Base-by-base conservation (phyloP, 495 filamentous ascomycete genomes). In the Neurospora sp. region DNA sequence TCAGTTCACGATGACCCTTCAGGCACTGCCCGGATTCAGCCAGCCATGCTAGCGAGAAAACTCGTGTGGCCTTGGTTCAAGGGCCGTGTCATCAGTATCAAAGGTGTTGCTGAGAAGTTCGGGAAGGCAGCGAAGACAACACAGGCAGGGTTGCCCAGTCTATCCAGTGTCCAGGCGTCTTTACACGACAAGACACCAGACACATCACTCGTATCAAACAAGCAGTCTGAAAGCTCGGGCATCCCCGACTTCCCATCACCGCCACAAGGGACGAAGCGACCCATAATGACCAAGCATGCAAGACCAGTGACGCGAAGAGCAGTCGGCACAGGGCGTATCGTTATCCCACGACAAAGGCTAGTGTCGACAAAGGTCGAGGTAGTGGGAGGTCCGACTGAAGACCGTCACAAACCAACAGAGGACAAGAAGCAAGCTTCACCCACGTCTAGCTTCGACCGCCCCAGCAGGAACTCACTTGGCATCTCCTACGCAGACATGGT, bases 401-500 rank as follows among this genome's bases (percentile, higher is more conserved):
- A 27, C 49, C 12, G 11, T 0, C 20, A 60, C 49, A 60, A 14
- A 60, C 20, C 11, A 60, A 5, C 49, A 27, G 11, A 35, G 27
- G 27, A 66, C 3, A 18, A 37, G 27, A 66, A 66, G 54, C 54
- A 66, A 66, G 12, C 54, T 31, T 37, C 54, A 66, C 27, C 54
- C 23, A 66, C 54, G 14, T 27, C 54, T 8, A 66, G 54, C 54
- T 66, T 66, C 27, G 31, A 66, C 54, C 54, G 54, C 23, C 54
- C 54, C 2, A 16, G 73, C 16, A 75, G 75, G 38, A 78, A 80
- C 70, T 79, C 79, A 11, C 74, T 82, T 3, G 80, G 80, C 8
- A 81, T 84, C 39, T 77, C 77, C n/a, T 83, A 81, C 70, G 75
- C 75, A 44, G 80, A 83, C 16, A 74, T 80, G 10, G 46, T 76